Evolutionary conservation across 805 yeast genomes (phyloP).

Genomic region (Kluyveromyces aestuarii): DNA sequence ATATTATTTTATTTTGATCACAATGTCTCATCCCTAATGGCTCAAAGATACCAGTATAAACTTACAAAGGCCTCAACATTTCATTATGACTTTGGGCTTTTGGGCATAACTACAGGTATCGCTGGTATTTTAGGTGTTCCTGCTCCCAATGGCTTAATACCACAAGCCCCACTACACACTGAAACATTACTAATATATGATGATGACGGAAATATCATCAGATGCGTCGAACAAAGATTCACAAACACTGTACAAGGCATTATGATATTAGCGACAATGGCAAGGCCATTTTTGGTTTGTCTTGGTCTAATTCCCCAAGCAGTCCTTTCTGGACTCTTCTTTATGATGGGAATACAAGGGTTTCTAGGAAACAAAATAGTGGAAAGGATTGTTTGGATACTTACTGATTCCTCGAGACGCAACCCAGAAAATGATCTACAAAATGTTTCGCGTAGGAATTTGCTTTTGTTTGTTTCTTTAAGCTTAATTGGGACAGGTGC

Average conservation of each 20-base stretch:
- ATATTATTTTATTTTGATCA: conserved; percentile 89
- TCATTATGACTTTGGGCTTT: conserved; percentile 82
- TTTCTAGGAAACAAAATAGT: conserved; percentile 58
- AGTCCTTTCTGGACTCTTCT: conserved; percentile 84
- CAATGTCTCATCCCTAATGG: conserved; percentile 87
- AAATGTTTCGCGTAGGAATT: conserved; percentile 26
- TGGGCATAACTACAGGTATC: conserved; percentile 81
- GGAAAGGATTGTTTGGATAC: conserved; percentile 50
- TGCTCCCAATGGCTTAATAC: conserved; percentile 93
- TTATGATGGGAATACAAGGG: conserved; percentile 86
- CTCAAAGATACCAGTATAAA: conserved; percentile 77
- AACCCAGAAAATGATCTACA: conserved; percentile 26
- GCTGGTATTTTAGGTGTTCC: conserved; percentile 87
- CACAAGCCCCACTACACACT: conserved; percentile 95
- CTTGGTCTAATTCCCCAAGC: conserved; percentile 86
- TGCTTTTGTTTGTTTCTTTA: conserved; percentile 46
- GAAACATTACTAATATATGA: conserved; percentile 51
- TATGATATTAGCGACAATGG: conserved; percentile 77
- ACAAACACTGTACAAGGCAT: conserved; percentile 82
- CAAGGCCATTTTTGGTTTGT: conserved; percentile 75
- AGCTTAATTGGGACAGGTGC: conserved; percentile 62
- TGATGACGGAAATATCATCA: conserved; percentile 26
- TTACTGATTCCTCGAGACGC: conserved; percentile 44
- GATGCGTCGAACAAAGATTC: conserved; percentile 83
- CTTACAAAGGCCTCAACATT: conserved; percentile 80